Conservation (phyloP, 768 basidiomycete species). For the Porphyrellus cyaneotinctus region DNA sequence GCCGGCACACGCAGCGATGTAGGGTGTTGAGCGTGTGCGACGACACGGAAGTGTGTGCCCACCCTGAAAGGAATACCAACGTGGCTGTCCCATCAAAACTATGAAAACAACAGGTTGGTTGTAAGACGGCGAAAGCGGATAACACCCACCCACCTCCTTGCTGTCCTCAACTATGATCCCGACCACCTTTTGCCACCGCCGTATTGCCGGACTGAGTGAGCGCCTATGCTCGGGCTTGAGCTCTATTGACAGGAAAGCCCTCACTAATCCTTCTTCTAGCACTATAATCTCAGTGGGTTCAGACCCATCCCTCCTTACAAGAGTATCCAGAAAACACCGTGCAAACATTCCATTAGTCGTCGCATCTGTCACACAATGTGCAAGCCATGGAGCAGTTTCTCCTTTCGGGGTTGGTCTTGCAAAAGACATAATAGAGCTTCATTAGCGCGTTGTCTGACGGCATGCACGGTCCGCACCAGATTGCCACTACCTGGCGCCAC, state of each 20-base stretch:
- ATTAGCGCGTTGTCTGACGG: conserved; percentile 43
- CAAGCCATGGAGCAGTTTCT: conserved; percentile 38
- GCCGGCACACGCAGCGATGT: conserved; percentile 37
- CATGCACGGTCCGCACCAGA: conserved; percentile 34
- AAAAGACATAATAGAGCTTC: conserved; percentile 40
- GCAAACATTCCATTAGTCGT: conserved; percentile 39
- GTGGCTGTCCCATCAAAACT: too few species aligned
- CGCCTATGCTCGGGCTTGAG: conserved; percentile 31
- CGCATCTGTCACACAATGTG: conserved; percentile 52
- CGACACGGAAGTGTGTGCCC: conserved; percentile 53
- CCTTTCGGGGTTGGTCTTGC: conserved; percentile 30
- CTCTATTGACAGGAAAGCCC: conserved; percentile 38
- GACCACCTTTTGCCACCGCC: conserved; percentile 45
- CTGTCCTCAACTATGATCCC: conserved; percentile 33
- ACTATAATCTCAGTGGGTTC: conserved; percentile 14
- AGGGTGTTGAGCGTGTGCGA: conserved; percentile 32
- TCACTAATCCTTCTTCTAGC: conserved; percentile 39
- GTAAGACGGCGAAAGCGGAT: not conserved
- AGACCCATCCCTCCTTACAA: conserved; percentile 16
- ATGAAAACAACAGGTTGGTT: too few species aligned
- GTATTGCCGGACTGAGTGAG: conserved; percentile 33
- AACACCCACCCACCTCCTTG: conserved; percentile 35
- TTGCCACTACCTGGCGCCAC: conserved; percentile 20
- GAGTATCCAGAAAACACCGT: conserved; percentile 43
- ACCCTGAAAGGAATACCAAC: conserved; percentile 44